Percentiles rank a stretch among this genome's conserved stretches.
These are phyloP conservation scores for Suillus paluster DNA, from an alignment of 768 basidiomycete species.

Conservation along the genomic window DNA sequence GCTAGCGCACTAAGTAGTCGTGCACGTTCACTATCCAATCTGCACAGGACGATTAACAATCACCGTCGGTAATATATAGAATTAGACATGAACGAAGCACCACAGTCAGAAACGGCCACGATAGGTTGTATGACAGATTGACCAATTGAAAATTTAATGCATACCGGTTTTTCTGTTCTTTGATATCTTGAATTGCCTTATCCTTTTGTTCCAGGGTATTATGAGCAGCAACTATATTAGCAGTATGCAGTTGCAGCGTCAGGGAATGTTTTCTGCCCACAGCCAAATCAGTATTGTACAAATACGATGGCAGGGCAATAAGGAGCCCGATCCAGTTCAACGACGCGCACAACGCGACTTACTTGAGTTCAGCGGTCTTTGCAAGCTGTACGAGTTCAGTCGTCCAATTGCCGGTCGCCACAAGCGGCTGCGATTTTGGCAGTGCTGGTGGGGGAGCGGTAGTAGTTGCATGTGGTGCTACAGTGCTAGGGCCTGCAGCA, in stretches of 20 bases:
- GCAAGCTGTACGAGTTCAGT: slow-evolving; percentile 85
- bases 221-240: slow-evolving; percentile 85
- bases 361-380: slow-evolving; percentile 90
- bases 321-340: slow-evolving; percentile 5
- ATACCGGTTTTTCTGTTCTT: slow-evolving; percentile 85
- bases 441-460: slow-evolving; percentile 20
- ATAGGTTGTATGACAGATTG: background rate
- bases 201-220: slow-evolving; percentile 78
- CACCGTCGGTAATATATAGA: slow-evolving; percentile 16
- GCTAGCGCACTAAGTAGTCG: slow-evolving; percentile 67
- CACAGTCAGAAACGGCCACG: background rate
- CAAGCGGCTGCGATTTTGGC: slow-evolving; percentile 50
- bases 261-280: slow-evolving; percentile 75
- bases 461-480: slow-evolving; percentile 34
- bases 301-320: slow-evolving; percentile 14
- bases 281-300: background rate
- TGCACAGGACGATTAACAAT: slow-evolving; percentile 28
- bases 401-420: slow-evolving; percentile 87
- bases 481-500: slow-evolving; percentile 37
- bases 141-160: slow-evolving; percentile 24
- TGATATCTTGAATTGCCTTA: slow-evolving; percentile 78
- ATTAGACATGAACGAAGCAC: slow-evolving; percentile 13
- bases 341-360: slow-evolving; percentile 37
- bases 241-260: slow-evolving; percentile 83
- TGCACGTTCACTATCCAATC: slow-evolving; percentile 78